Percentiles rank a stretch among this genome's conserved stretches.
Evolutionary conservation across 2,329 filamentous ascomycete genomes (phyloP).

Genomic region (Nothophaeocryptopus gaeumannii): DNA sequence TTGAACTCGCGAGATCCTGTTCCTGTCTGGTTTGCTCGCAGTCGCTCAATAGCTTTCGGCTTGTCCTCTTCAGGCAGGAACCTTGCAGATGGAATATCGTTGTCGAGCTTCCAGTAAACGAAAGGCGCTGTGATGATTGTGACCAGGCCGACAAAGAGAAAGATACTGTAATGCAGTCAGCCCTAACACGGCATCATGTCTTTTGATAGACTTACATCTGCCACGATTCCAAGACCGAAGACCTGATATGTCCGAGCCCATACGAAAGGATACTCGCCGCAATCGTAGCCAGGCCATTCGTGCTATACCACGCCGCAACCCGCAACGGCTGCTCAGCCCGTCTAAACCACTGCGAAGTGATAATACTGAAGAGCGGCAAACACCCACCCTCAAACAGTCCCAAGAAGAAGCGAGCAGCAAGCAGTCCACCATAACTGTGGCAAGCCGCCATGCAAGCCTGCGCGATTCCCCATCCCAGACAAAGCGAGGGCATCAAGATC

Average conservation of each 20-base stretch:
- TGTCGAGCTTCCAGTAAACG: conserved; percentile 60
- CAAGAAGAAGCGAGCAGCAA: conserved; percentile 63
- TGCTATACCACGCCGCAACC: conserved; percentile 29
- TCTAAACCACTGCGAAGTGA: conserved; percentile 30
- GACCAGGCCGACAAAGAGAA: conserved; percentile 60
- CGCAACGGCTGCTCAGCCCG: conserved; percentile 29
- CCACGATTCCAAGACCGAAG: conserved; percentile 22
- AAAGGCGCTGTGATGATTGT: conserved; percentile 59
- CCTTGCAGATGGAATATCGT: conserved; percentile 54
- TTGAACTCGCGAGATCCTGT: conserved; percentile 48
- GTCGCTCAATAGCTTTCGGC: conserved; percentile 47
- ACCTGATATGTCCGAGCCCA: conserved; percentile 25
- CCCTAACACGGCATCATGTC: neutral
- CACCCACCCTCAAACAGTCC: conserved; percentile 66
- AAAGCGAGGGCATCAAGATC: conserved; percentile 62
- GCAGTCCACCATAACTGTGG: conserved; percentile 56
- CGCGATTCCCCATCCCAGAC: conserved; percentile 60
- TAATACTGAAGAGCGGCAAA: conserved; percentile 61
- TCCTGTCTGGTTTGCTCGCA: conserved; percentile 52
- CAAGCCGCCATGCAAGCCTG: conserved; percentile 61
- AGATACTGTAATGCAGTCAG: conserved; percentile 60
- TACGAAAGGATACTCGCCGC: conserved; percentile 22
- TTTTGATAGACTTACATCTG: conserved; percentile 46
- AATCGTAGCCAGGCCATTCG: conserved; percentile 27
- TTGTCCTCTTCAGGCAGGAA: conserved; percentile 50